These are phyloP conservation scores for Inosperma sp. DNA, from an alignment of 768 basidiomycete species.

Conservation along the genomic window DNA sequence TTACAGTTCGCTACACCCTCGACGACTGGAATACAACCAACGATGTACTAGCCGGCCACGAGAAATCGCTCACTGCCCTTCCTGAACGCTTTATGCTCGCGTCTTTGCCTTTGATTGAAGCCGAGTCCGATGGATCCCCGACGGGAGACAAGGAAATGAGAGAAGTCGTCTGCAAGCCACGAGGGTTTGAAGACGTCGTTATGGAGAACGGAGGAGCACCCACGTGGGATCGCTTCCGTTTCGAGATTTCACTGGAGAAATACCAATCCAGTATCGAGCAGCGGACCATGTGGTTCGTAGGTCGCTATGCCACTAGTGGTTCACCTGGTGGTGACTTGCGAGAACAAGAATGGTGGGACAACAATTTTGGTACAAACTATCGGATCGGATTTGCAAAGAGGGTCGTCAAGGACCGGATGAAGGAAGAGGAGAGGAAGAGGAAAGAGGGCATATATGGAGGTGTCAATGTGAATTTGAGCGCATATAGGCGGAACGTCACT, in stretches of 20 bases:
- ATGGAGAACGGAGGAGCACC: slow-evolving; percentile 12
- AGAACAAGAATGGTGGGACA: slow-evolving; percentile 89
- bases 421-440: slow-evolving; percentile 8
- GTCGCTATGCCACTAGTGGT: slow-evolving; percentile 43
- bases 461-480: slow-evolving; percentile 4
- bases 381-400: slow-evolving; percentile 52
- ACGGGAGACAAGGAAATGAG: neutral
- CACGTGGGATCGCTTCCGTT: slow-evolving; percentile 57
- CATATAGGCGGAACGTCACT: slow-evolving; percentile 19
- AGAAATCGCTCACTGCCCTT: slow-evolving; percentile 37
- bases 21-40: slow-evolving; percentile 93
- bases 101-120: neutral
- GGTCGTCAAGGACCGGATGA: slow-evolving; percentile 6
- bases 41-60: slow-evolving; percentile 63
- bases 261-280: slow-evolving; percentile 48
- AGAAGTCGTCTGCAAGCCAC: slow-evolving; percentile 4
- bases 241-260: slow-evolving; percentile 68
- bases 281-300: slow-evolving; percentile 58
- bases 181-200: slow-evolving; percentile 9
- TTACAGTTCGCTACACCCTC: slow-evolving; percentile 83
- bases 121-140: neutral
- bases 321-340: too few species aligned
- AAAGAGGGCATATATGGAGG: neutral
- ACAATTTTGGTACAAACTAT: slow-evolving; percentile 78
- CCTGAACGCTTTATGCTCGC: slow-evolving; percentile 27